phyloP scores from a whole-genome alignment of 495 filamentous ascomycete species.

The Penicillium nucicola region DNA sequence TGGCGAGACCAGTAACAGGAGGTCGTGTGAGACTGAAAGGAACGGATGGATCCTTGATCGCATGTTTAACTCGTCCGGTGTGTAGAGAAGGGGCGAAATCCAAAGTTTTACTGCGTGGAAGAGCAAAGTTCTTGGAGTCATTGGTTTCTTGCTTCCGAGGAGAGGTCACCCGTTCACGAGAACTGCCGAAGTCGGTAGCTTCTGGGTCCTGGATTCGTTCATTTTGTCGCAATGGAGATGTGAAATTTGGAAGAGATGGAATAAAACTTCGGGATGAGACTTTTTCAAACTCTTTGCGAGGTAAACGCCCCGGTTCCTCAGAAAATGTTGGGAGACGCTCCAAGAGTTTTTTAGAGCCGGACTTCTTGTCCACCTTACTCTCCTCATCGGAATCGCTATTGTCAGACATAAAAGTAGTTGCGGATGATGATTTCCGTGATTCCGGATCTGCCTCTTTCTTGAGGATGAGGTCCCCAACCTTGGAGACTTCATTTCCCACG shows the following conservation, averaged over 20 bases:
- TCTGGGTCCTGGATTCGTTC: slow-evolving; percentile 24
- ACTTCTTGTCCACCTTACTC: slow-evolving; percentile 28
- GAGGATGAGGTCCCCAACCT: slow-evolving; percentile 53
- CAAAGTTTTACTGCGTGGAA: slow-evolving; percentile 20
- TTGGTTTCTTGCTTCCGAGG: slow-evolving; percentile 9
- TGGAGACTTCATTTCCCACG: slow-evolving; percentile 55
- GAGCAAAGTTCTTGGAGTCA: slow-evolving; percentile 6
- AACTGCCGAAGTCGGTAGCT: slow-evolving; percentile 11
- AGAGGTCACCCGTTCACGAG: slow-evolving; percentile 9
- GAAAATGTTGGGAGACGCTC: slow-evolving; percentile 30
- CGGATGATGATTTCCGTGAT: slow-evolving; percentile 39
- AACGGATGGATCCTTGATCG: slow-evolving; percentile 28
- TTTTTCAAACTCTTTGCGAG: slow-evolving; percentile 33
- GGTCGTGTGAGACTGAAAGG: slow-evolving; percentile 36
- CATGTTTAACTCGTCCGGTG: slow-evolving; percentile 21
- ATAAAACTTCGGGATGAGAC: slow-evolving; percentile 25
- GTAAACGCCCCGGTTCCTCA: slow-evolving; percentile 34
- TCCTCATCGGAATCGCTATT: slow-evolving; percentile 45
- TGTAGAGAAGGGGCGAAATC: slow-evolving; percentile 29
- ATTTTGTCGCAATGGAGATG: slow-evolving; percentile 41
- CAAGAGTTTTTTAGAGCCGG: slow-evolving; percentile 24
- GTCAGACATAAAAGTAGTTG: slow-evolving; percentile 36
- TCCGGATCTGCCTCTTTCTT: slow-evolving; percentile 43
- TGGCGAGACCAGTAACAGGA: slow-evolving; percentile 47
- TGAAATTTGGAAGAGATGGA: slow-evolving; percentile 50